Conservation (phyloP, 1,139 yeast genomes). For the Scheffersomyces cryptocercus region DNA sequence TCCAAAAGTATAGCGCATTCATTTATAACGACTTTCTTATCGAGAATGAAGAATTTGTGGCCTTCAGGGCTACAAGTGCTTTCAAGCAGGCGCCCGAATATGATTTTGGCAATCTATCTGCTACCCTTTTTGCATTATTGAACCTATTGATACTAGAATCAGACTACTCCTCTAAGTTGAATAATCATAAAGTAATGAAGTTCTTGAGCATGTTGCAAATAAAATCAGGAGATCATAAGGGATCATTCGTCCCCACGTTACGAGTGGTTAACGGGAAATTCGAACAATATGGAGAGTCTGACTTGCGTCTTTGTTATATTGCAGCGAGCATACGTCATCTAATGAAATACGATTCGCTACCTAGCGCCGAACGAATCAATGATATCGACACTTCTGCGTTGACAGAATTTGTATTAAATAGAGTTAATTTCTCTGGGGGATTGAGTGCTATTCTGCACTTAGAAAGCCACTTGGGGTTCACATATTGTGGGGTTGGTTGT, state of each 20-base stretch:
- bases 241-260: conserved; percentile 35
- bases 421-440: conserved; percentile 69
- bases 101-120: conserved; percentile 64
- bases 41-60: conserved; percentile 35
- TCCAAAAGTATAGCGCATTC: conserved; percentile 39
- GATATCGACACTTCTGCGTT: conserved; percentile 49
- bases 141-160: conserved; percentile 50
- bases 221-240: conserved; percentile 55
- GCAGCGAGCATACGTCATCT: conserved; percentile 66
- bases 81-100: conserved; percentile 52
- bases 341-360: conserved; percentile 41
- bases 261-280: conserved; percentile 20
- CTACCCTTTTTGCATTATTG: conserved; percentile 67
- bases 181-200: conserved; percentile 46
- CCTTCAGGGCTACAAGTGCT: conserved; percentile 16
- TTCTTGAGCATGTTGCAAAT: conserved; percentile 59
- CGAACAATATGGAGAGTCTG: conserved; percentile 58
- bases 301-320: conserved; percentile 72
- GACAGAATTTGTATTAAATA: conserved; percentile 38
- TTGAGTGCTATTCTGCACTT: conserved; percentile 34
- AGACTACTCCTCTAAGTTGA: conserved; percentile 35
- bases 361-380: conserved; percentile 17
- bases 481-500: conserved; percentile 81
- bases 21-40: conserved; percentile 47
- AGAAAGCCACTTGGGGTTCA: conserved; percentile 87